phyloP scores from a whole-genome alignment of 177 flowering plant species.

The Vitis hybrid region DNA sequence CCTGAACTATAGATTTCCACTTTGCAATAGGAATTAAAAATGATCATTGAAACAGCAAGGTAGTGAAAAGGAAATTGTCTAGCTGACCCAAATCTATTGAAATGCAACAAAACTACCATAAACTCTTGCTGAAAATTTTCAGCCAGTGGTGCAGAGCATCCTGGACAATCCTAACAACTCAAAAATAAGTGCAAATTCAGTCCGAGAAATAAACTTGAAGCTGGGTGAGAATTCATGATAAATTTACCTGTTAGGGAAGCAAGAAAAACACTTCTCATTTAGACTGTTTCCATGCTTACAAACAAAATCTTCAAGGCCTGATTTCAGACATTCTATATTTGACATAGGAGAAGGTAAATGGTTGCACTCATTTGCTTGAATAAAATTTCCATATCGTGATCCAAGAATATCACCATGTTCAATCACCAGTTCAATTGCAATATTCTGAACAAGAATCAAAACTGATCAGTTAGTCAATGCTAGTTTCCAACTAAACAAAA shows the following conservation, averaged over 20 bases:
- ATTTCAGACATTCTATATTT: constrained; percentile 49
- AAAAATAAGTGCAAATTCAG: not conserved
- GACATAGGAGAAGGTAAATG: constrained; percentile 29
- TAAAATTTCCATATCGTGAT: constrained; percentile 30
- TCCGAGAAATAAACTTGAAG: not conserved
- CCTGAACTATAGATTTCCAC: constrained; percentile 2
- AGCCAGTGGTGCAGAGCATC: not conserved
- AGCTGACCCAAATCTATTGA: not conserved
- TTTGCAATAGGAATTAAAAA: not conserved
- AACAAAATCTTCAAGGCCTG: constrained; percentile 69
- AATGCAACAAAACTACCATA: not conserved
- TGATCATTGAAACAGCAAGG: not conserved
- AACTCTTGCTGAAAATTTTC: not conserved
- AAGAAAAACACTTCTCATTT: constrained; percentile 42
- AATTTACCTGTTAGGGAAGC: constrained; percentile 56
- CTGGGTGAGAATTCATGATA: not conserved
- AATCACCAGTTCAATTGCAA: constrained; percentile 54
- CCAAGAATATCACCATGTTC: constrained; percentile 31
- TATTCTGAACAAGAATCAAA: constrained; percentile 41
- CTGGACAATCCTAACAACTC: not conserved
- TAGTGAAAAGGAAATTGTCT: not conserved
- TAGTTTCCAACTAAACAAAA: not conserved
- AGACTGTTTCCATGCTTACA: constrained; percentile 53
- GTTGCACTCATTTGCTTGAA: constrained; percentile 40
- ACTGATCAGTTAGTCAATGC: constrained; percentile 12